These are phyloP conservation scores for Erythrophleum ivorense DNA, from an alignment of 331 rosid species.

Conservation along the genomic window DNA sequence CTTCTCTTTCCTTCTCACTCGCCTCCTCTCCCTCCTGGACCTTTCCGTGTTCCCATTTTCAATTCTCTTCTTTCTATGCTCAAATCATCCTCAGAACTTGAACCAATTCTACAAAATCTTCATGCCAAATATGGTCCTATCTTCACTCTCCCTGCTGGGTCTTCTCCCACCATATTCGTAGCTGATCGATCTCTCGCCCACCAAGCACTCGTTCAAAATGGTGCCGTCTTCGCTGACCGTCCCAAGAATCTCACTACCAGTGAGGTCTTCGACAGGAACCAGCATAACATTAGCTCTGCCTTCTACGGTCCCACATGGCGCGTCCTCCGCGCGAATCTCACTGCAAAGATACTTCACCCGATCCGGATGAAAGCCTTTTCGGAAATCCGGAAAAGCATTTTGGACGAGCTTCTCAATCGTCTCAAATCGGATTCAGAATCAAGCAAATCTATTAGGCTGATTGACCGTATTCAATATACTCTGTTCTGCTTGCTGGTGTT, in stretches of 20 bases:
- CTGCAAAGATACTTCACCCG: neutral
- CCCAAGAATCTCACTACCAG: neutral
- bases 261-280: neutral
- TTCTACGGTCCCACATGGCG: neutral
- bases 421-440: neutral
- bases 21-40: neutral
- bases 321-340: neutral
- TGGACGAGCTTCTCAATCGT: neutral
- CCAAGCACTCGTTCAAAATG: neutral
- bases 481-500: neutral
- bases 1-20: neutral
- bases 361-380: neutral
- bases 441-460: neutral
- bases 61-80: no score
- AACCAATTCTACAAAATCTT: neutral
- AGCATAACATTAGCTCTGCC: neutral
- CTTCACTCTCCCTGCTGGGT: neutral
- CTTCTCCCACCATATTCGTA: neutral
- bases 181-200: neutral
- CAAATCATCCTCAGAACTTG: neutral
- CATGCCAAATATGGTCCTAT: neutral
- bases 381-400: neutral
- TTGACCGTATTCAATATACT: neutral
- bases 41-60: neutral
- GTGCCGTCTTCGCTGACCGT: neutral